Evolutionary conservation across 2,329 filamentous ascomycete genomes (phyloP).

Genomic region (Verticillium longisporum): DNA sequence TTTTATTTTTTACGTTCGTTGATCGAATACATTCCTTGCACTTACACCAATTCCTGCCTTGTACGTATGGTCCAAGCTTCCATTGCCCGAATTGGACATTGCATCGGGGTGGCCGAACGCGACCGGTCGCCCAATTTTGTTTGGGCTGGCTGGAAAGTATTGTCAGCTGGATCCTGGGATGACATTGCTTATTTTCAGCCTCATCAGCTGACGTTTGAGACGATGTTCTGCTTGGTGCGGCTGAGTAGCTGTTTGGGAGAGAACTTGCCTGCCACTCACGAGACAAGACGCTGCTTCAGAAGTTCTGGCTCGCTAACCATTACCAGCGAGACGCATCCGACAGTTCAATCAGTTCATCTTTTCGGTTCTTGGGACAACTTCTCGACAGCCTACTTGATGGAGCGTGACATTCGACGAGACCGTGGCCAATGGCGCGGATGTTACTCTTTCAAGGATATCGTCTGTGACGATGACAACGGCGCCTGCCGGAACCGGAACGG

Average conservation of each 20-base stretch:
- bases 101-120: not conserved
- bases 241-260: not conserved
- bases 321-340: constrained; percentile 51
- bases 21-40: constrained; percentile 7
- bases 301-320: not conserved
- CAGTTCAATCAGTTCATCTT: constrained; percentile 66
- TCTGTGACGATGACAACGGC: constrained; percentile 64
- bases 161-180: not conserved
- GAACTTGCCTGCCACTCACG: not conserved
- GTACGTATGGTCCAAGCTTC: constrained; percentile 6
- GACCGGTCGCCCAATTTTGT: not conserved
- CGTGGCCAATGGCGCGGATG: constrained; percentile 79
- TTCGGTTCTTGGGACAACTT: constrained; percentile 98
- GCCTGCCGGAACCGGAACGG: constrained; percentile 56
- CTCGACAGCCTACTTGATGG: constrained; percentile 68
- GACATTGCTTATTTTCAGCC: not conserved
- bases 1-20: constrained; percentile 13
- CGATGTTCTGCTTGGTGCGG: not conserved
- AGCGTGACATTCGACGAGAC: constrained; percentile 69
- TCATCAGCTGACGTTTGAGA: not conserved
- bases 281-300: not conserved
- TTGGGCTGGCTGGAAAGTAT: not conserved
- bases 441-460: constrained; percentile 78
- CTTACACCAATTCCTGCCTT: constrained; percentile 1
- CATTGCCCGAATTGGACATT: not conserved